phyloP scores from a whole-genome alignment of 148 eudicot species.

The Hydrangea macrophylla region DNA sequence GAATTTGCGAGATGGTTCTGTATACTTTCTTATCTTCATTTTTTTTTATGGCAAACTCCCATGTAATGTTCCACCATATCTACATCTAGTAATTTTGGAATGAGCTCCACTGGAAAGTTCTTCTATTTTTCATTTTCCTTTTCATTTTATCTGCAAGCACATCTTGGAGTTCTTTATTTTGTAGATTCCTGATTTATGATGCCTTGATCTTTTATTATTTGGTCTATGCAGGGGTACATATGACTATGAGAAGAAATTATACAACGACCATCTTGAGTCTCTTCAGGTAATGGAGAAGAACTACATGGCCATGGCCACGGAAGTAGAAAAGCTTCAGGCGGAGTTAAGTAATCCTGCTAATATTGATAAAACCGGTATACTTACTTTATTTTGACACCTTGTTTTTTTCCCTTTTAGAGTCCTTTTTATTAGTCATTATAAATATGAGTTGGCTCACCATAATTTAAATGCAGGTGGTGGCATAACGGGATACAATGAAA shows the following conservation, averaged over 20 bases:
- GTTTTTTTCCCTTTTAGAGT: background rate
- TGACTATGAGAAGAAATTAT: slow-evolving; percentile 90
- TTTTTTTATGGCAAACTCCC: no score
- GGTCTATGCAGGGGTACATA: slow-evolving; percentile 63
- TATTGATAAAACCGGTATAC: slow-evolving; percentile 62
- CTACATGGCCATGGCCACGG: slow-evolving; percentile 80
- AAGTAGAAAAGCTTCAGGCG: slow-evolving; percentile 90
- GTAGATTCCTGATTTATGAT: no score
- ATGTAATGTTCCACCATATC: no score
- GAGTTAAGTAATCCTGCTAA: slow-evolving; percentile 60
- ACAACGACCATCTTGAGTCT: slow-evolving; percentile 85
- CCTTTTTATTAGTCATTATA: background rate
- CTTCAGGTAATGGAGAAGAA: slow-evolving; percentile 98
- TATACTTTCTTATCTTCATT: no score
- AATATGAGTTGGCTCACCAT: background rate
- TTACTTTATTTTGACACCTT: background rate
- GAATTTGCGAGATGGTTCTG: no score
- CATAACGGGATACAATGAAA: slow-evolving; percentile 49
- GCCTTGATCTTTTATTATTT: slow-evolving; percentile 5
- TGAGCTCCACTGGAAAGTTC: no score
- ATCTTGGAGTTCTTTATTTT: no score
- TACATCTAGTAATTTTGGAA: no score
- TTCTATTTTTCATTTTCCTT: no score
- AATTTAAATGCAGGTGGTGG: slow-evolving; percentile 40
- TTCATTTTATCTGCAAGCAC: no score